These are phyloP conservation scores for Coemansia sp. DNA, from an alignment of 192 early-diverging fungal genomes.

Conservation along the genomic window DNA sequence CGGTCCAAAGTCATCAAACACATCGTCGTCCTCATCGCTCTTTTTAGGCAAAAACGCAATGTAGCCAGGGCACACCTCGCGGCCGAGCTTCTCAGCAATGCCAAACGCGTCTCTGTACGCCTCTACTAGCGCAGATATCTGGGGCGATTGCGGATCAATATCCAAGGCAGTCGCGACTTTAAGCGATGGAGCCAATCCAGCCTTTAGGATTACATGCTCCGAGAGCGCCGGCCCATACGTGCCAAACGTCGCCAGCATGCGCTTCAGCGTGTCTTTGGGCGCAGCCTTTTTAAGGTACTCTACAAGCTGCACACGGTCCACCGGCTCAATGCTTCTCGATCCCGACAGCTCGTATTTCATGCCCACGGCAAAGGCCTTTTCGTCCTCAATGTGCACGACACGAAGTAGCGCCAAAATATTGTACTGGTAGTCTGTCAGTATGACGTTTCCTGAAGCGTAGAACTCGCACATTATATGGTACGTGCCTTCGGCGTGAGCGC, in stretches of 20 bases:
- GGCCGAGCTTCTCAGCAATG: slow-evolving; percentile 60
- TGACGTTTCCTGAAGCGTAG: slow-evolving; percentile 89
- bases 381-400: slow-evolving; percentile 79
- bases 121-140: slow-evolving; percentile 60
- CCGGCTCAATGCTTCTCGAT: slow-evolving; percentile 57
- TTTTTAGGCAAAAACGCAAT: slow-evolving; percentile 23
- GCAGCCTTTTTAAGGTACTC: slow-evolving; percentile 57
- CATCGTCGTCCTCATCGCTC: slow-evolving; percentile 48
- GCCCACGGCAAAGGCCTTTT: slow-evolving; percentile 78
- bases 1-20: slow-evolving; percentile 70
- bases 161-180: slow-evolving; percentile 65
- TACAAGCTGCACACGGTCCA: slow-evolving; percentile 57
- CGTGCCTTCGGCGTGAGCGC: slow-evolving; percentile 45
- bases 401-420: slow-evolving; percentile 82
- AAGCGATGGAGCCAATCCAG: slow-evolving; percentile 64
- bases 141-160: slow-evolving; percentile 53
- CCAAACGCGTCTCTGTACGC: slow-evolving; percentile 73
- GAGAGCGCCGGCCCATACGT: slow-evolving; percentile 84
- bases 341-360: slow-evolving; percentile 61
- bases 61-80: slow-evolving; percentile 41
- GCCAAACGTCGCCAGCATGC: slow-evolving; percentile 58
- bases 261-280: slow-evolving; percentile 69
- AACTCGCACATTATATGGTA: slow-evolving; percentile 80
- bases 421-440: slow-evolving; percentile 88
- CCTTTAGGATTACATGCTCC: slow-evolving; percentile 75